Evolutionary conservation across 1,139 yeast species (phyloP), one percentile per base, ranked within the genome.

Genomic region (Yamadazyma sp.): DNA sequence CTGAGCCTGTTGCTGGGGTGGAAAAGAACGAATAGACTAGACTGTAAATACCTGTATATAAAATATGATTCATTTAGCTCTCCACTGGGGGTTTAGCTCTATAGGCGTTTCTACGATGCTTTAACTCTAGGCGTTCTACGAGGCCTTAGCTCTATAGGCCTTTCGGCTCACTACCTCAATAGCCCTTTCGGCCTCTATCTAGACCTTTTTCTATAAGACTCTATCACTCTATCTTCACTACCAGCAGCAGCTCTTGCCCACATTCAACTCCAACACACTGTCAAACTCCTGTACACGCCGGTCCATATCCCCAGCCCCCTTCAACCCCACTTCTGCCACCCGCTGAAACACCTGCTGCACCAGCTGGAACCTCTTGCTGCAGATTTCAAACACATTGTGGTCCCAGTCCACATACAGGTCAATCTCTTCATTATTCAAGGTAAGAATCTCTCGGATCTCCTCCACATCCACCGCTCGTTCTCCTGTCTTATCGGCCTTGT

Each of bases 261-360:
- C 20, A 5, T 27, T 16, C 20, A 71, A 52, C 44, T 71, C 76
- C 21, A 71, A 62, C 15, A 25, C 28, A 24, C 59, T 54, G 41
- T 73, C 77, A 46, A 70, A 71, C 11, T 65, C 62, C 38, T 68
- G 54, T 22, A 68, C 56, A n/a, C 31, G 15, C 21, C 34, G 33
- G 21, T 15, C 27, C 10, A 22, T 27, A 18, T 28, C 38, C 11
- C 29, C 40, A 26, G 8, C 29, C 11, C 46, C 47, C 15, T 50
- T 61, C 29, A 59, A 39, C 1, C 78, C 79, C 31, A 74, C 41
- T 42, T 62, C 59, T 2, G 74, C 80, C 30, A 69, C 78, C 34
- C 77, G 52, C 6, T 48, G 44, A 50, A 77, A 77, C 21, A 75
- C 56, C 16, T 52, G 51, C 25, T 64, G 64, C 10, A 74, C 78